Evolutionary conservation across 2,329 filamentous ascomycete genomes (phyloP), one percentile per base, ranked within the genome.

Genomic region (Ophiocordyceps camponoti-rufipedis): DNA sequence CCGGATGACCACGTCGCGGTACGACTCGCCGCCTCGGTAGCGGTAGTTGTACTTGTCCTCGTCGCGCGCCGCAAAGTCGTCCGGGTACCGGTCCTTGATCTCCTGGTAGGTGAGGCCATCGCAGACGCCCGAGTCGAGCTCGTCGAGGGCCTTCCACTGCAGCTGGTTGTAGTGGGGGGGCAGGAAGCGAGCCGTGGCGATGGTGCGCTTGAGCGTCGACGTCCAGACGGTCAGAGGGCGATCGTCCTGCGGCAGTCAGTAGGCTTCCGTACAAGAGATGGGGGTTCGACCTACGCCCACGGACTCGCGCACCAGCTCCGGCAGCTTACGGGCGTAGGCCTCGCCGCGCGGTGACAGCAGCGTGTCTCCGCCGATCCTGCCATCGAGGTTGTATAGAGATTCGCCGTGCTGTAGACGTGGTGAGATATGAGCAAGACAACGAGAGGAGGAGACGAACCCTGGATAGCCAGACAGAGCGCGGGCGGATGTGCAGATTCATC

Each of bases 11-110:
- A 98, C 89, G 57, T 98, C 91, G 46, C 89, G 85, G 62, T 98
- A 81, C 49, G 85, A 93, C 66, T 98, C 91, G 45, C 91, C 91
- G 50, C 91, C 91, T 5, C 91, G 82, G 65, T 98, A 98, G 47
- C 91, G 86, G 67, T 98, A 98, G 68, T 98, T 96, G 75, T 96
- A 96, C 65, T 98, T 98, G 71, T 98, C 91, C 53, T 94, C 86
- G 62, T 98, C 91, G 50, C 91, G 85, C 32, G 89, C 87, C 44
- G 80, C 78, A 66, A 98, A 98, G 66, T 98, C 91, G 53, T 95
- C 88, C 0, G 91, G 91, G 59, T 85, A 96, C 46, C 75, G 69
- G 56, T 93, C 78, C 56, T 91, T 86, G 58, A 98, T 96, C 59
- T 98, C 83, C 56, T 86, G 85, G 61, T 95, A 95, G 1, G 91